These are phyloP conservation scores for Neoascochyta sp. DNA, from an alignment of 2,329 filamentous ascomycete species.

Conservation along the genomic window DNA sequence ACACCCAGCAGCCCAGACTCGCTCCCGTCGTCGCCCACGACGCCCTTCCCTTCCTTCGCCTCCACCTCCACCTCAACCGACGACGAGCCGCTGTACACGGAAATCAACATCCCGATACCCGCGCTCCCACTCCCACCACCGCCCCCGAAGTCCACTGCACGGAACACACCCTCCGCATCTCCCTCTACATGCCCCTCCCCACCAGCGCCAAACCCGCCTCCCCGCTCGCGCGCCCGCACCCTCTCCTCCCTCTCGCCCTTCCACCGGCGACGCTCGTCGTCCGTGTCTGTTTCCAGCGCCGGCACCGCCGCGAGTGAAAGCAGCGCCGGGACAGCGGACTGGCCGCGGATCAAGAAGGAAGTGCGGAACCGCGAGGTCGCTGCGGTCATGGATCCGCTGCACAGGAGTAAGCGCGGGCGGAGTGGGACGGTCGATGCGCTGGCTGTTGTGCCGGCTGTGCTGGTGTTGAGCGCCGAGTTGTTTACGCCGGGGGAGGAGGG, in stretches of 20 bases:
- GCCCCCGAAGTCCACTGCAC: constrained; percentile 4
- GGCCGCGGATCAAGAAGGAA: constrained; percentile 21
- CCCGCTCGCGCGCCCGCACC: constrained; percentile 19
- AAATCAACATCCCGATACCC: constrained; percentile 35
- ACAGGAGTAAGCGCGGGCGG: constrained; percentile 16
- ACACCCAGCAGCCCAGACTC: too few species aligned
- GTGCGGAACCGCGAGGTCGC: constrained; percentile 20
- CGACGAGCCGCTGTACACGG: constrained; percentile 30
- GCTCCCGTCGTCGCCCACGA: too few species aligned
- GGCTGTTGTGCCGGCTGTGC: constrained; percentile 33
- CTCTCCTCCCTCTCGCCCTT: constrained; percentile 24
- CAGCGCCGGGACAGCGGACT: constrained; percentile 10
- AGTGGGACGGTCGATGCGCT: constrained; percentile 32
- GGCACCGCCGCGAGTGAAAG: constrained; percentile 2
- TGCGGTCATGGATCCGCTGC: constrained; percentile 23
- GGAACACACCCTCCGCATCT: not conserved
- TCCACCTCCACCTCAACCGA: constrained; percentile 12
- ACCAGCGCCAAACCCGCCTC: too few species aligned
- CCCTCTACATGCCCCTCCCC: not conserved
- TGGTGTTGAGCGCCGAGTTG: constrained; percentile 34
- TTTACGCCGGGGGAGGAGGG: constrained; percentile 28
- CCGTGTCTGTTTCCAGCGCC: constrained; percentile 7
- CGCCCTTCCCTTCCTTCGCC: too few species aligned
- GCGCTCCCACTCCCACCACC: constrained; percentile 11
- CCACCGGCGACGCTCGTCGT: constrained; percentile 17